Evolutionary conservation across 2,329 filamentous ascomycete genomes (phyloP), one percentile per base, ranked within the genome.

Genomic region (Xylariales sp.): DNA sequence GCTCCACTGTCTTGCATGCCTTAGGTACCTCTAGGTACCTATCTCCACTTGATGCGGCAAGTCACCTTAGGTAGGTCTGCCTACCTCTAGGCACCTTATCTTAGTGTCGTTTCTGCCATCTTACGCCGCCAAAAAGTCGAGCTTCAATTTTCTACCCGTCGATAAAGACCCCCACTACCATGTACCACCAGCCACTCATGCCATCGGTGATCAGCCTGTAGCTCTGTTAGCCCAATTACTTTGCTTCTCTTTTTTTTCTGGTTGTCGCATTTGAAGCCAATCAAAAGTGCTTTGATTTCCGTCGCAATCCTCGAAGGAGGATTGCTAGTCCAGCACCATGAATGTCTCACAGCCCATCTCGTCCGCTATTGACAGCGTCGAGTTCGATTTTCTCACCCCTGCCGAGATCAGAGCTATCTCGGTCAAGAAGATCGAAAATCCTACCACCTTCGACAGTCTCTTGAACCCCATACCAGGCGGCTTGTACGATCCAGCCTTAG

Each of bases 351-450:
- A 94, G 78, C 94, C 96, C 52, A 88, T 97, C 70, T 87, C 92
- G 72, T 97, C 94, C 76, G 86, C 90, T 78, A 91, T 99, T 76
- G 88, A 91, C 79, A 91, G 91, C 78, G 93, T 99, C 77, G 93
- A 97, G 79, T 99, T 99, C 80, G 90, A 89, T 53, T 93, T 97
- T 77, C 89, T 98, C 73, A 89, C 92, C 23, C 86, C 90, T 59
- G 85, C 91, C 68, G 95, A 99, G 80, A 94, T 99, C 78, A 90
- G 90, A 78, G 87, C 90, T 69, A 89, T 98, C 75, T 99, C 96
- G 8, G 96, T 97, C 73, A 96, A 96, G 84, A 90, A 90, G 81
- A 97, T 99, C 75, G 92, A 97, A 77, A 97, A 97, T 83, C 91
- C 94, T 59, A 93, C 88, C 73, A 97, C 96, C n/a, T 96, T 98